Evolutionary conservation across 2,329 filamentous ascomycete genomes (phyloP).

Genomic region (Rhynchosporium secalis): DNA sequence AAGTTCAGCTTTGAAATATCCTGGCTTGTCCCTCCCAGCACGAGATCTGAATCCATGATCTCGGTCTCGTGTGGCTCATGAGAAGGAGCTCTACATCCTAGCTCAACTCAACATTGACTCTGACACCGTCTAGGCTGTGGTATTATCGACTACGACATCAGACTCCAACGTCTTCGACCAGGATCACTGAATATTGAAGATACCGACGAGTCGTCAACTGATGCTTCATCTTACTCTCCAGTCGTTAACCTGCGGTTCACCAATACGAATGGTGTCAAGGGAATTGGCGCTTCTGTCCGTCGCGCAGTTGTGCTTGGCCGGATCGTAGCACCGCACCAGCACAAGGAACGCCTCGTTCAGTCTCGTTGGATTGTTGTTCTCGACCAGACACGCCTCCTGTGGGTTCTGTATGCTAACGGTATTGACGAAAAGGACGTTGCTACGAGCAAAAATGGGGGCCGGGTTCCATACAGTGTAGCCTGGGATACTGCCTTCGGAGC

Average conservation of each 20-base stretch:
- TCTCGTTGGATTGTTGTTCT: conserved; percentile 18
- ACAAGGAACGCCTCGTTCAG: conserved; percentile 5
- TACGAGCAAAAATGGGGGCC: not conserved
- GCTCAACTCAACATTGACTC: not conserved
- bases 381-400: conserved; percentile 14
- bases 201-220: not conserved
- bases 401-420: conserved; percentile 15
- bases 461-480: not conserved
- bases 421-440: conserved; percentile 14
- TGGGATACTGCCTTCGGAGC: conserved; percentile 15
- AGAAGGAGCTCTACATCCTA: not conserved
- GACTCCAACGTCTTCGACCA: conserved; percentile 4
- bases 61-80: not conserved
- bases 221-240: not conserved
- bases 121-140: not conserved
- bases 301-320: conserved; percentile 14
- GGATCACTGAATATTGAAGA: conserved; percentile 3
- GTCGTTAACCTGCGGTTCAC: conserved; percentile 3
- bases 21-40: not conserved
- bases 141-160: conserved; percentile 1
- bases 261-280: not conserved
- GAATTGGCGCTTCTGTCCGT: not conserved
- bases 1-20: not conserved
- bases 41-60: not conserved
- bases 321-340: conserved; percentile 9